Base-by-base conservation (phyloP, 1,139 yeast species). In the Yamadazyma mexicana region DNA sequence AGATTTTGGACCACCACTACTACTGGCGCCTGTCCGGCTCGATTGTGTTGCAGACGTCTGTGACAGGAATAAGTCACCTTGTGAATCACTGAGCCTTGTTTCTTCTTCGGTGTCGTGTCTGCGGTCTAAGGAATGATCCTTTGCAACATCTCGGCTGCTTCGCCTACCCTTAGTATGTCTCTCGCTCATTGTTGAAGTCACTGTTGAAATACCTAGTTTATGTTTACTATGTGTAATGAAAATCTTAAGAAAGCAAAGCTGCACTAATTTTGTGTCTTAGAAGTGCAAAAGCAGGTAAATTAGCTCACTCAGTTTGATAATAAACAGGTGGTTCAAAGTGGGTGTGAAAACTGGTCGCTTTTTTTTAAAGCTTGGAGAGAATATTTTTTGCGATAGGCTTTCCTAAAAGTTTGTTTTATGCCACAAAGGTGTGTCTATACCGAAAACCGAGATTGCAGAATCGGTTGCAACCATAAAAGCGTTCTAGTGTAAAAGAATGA, bases 371-470 rank as follows among this genome's bases (percentile, higher is more conserved):
- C 10, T n/a, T 12, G 7, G 17, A 20, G 8, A 20, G 22, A 20
- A 20, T 20, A 5, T 20, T 28, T 32, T 33, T 33, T 33, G 35
- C 30, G 35, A 33, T 33, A 33, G 26, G 14, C 28, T 33, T 24
- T 24, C 17, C 11, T 14, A 14, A 5, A 24, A n/a, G n/a, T 15
- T 15, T n/a, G 4, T 16, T 27, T 12, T 5, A 27, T 24, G 12
- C 30, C 4, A 22, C 5, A 3, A 8, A 4, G 35, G 15, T 23
- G 35, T 33, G 35, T 17, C 17, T 3, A 10, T 16, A 18, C 25
- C 33, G 17, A 16, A 12, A 12, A 25, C 28, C 5, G n/a, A n/a
- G n/a, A n/a, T n/a, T n/a, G n/a, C 10, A 10, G 17, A 12, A 15
- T 23, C 12, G 24, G 17, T 33, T 33, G 35, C 35, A 33, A 16